phyloP scores from a whole-genome alignment of 1,139 yeast species.

The Zygoascus meyerae region DNA sequence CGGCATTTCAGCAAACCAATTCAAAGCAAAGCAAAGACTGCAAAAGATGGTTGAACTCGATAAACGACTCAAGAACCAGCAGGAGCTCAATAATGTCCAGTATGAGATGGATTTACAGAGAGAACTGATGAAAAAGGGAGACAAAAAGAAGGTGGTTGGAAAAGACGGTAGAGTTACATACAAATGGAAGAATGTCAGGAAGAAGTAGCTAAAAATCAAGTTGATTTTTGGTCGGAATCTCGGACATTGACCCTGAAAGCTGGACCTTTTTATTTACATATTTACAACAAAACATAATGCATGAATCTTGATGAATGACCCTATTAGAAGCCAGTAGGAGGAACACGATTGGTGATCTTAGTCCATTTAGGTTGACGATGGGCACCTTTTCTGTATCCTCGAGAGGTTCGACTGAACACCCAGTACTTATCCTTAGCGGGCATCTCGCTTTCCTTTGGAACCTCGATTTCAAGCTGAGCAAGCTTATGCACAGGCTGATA shows the following conservation, averaged over 20 bases:
- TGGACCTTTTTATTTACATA: constrained; percentile 1
- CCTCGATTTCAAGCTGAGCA: constrained; percentile 47
- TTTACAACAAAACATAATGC: constrained; percentile 8
- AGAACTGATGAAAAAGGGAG: constrained; percentile 87
- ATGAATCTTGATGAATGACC: constrained; percentile 11
- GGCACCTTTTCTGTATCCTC: constrained; percentile 79
- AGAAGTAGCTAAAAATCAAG: too few relatives aligned
- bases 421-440: constrained; percentile 77
- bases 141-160: constrained; percentile 66
- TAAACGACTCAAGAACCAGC: constrained; percentile 52
- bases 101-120: constrained; percentile 68
- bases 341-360: constrained; percentile 68
- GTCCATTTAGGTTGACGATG: constrained; percentile 83
- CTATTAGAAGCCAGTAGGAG: constrained; percentile 65
- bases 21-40: constrained; percentile 43
- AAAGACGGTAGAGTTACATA: constrained; percentile 62
- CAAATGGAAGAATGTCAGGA: constrained; percentile 85
- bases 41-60: constrained; percentile 49
- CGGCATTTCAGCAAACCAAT: constrained; percentile 3
- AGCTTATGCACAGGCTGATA: constrained; percentile 46
- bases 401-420: constrained; percentile 68
- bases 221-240: too few relatives aligned
- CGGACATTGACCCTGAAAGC: too few relatives aligned
- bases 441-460: constrained; percentile 84
- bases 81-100: constrained; percentile 61